Evolutionary conservation across 1,284 basidiomycete genomes (phyloP).

Genomic region (Cerrena zonata): DNA sequence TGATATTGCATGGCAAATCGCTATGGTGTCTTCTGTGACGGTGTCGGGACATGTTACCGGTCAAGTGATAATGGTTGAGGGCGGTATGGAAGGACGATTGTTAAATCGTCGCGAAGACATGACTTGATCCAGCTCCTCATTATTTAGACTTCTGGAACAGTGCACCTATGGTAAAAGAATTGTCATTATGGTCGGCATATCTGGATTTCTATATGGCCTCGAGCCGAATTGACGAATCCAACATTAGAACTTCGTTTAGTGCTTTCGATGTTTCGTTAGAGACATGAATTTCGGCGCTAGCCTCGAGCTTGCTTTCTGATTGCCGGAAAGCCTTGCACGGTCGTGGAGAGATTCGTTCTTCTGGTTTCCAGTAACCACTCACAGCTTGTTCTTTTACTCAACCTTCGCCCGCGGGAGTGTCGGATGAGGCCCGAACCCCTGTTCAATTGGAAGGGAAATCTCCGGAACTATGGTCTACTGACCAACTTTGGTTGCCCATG

Average conservation of each 20-base stretch:
- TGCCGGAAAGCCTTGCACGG: not conserved
- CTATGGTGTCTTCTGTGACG: slow-evolving; percentile 52
- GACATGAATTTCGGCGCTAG: too few species aligned
- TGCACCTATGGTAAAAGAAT: too few species aligned
- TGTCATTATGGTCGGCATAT: too few species aligned
- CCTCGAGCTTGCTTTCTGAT: not conserved
- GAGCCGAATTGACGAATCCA: too few species aligned
- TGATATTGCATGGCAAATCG: slow-evolving; percentile 65
- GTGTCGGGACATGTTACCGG: slow-evolving; percentile 71
- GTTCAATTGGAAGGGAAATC: not conserved
- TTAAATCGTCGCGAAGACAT: slow-evolving; percentile 37
- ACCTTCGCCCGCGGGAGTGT: not conserved
- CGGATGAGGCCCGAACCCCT: not conserved
- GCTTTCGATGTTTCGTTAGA: too few species aligned
- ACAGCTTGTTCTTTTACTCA: not conserved
- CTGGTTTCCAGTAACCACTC: not conserved
- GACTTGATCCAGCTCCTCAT: too few species aligned
- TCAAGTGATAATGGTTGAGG: slow-evolving; percentile 65
- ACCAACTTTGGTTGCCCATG: not conserved
- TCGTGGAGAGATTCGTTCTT: not conserved
- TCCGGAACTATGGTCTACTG: not conserved
- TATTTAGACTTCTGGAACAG: too few species aligned
- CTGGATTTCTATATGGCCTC: too few species aligned
- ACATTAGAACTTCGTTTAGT: too few species aligned
- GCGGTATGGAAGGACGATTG: slow-evolving; percentile 70